Evolutionary conservation across 306 rosid species (phyloP).

Genomic region (Fragaria nilgerrensis): DNA sequence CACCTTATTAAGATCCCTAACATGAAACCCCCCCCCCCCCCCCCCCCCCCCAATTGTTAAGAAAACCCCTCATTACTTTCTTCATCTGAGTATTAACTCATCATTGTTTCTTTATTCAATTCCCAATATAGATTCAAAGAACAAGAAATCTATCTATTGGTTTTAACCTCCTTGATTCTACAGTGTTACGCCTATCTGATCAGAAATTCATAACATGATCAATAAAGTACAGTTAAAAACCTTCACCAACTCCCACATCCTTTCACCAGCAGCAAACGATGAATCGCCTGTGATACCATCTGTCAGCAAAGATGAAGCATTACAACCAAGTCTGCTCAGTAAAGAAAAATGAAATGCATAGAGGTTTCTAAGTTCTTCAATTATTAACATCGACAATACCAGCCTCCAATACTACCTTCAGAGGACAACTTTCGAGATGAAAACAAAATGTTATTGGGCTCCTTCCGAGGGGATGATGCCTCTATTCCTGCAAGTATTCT

Average conservation of each 20-base stretch:
- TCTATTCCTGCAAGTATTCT: slow-evolving; percentile 65
- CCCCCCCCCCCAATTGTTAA: neutral
- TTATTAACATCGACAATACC: neutral
- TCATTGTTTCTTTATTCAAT: neutral
- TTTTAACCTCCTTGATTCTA: neutral
- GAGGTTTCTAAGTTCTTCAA: neutral
- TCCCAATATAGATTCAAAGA: neutral
- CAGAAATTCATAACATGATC: neutral
- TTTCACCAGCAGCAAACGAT: slow-evolving; percentile 71
- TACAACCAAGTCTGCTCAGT: slow-evolving; percentile 9
- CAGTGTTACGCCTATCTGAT: slow-evolving; percentile 11
- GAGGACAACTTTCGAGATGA: slow-evolving; percentile 43
- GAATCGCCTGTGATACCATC: slow-evolving; percentile 57
- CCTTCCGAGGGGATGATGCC: slow-evolving; percentile 79
- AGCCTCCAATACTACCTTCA: slow-evolving; percentile 42
- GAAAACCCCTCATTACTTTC: neutral
- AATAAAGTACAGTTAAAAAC: slow-evolving; percentile 38
- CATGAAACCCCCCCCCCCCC: neutral
- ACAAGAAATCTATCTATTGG: neutral
- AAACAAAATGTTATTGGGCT: slow-evolving; percentile 57
- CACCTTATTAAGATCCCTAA: neutral
- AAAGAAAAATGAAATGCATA: neutral
- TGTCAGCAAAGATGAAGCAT: slow-evolving; percentile 34
- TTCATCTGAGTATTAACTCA: neutral
- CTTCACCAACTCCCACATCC: slow-evolving; percentile 88